phyloP scores from a whole-genome alignment of 2,329 filamentous ascomycete genomes.

The Truncatella angustata region DNA sequence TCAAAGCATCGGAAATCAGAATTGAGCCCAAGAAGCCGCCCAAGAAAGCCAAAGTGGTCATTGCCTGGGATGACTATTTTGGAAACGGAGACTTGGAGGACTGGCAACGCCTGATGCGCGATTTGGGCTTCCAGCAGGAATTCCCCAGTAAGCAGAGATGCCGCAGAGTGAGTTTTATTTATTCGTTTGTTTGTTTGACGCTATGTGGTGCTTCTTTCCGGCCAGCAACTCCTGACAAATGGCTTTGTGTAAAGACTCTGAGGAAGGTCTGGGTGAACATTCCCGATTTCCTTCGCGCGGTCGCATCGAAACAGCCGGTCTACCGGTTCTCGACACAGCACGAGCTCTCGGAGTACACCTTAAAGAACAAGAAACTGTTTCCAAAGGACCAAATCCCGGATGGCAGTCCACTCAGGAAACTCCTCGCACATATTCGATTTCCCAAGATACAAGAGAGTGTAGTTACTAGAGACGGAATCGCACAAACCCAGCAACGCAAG shows the following conservation, averaged over 20 bases:
- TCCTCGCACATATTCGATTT: slow-evolving; percentile 34
- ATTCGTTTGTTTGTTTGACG: neutral
- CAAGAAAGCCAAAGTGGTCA: slow-evolving; percentile 5
- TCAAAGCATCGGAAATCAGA: neutral
- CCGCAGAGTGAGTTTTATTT: slow-evolving; percentile 34
- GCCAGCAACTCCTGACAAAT: neutral
- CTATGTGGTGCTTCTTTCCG: neutral
- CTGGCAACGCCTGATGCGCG: slow-evolving; percentile 43
- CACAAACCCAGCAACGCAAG: neutral
- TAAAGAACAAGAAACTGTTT: slow-evolving; percentile 35
- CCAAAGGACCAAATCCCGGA: slow-evolving; percentile 42
- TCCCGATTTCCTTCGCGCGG: slow-evolving; percentile 41
- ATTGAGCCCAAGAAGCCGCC: neutral
- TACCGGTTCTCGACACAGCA: slow-evolving; percentile 29
- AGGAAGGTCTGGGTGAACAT: slow-evolving; percentile 47
- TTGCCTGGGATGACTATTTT: slow-evolving; percentile 24
- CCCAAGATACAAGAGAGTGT: neutral
- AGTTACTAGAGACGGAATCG: neutral
- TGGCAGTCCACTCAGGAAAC: slow-evolving; percentile 35
- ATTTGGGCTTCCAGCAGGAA: slow-evolving; percentile 37
- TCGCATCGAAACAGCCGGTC: slow-evolving; percentile 24
- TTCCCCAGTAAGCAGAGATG: slow-evolving; percentile 44
- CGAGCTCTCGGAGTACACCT: slow-evolving; percentile 36
- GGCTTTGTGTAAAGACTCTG: slow-evolving; percentile 33
- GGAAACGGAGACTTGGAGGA: slow-evolving; percentile 30